A percentile compares a stretch with the other conserved stretches of the same genome.
Evolutionary conservation across 2,329 filamentous ascomycete species (phyloP).

Genomic region (Claviceps digitariae): DNA sequence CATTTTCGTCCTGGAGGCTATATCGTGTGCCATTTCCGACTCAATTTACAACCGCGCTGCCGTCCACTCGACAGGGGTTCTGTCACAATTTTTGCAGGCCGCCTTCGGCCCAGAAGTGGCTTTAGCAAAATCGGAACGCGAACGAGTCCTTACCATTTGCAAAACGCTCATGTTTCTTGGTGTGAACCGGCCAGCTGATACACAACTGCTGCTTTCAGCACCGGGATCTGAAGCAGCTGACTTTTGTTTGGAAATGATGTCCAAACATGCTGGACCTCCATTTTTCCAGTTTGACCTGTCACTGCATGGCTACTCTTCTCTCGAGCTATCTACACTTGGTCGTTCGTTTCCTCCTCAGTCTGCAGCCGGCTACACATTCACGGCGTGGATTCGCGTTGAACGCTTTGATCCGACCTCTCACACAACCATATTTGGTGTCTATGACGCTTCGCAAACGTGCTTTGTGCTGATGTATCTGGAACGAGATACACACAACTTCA

Average conservation of each 20-base stretch:
- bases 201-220: constrained; percentile 53
- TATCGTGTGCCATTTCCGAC: constrained; percentile 41
- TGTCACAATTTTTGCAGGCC: constrained; percentile 51
- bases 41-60: constrained; percentile 58
- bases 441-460: constrained; percentile 81
- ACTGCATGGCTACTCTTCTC: constrained; percentile 71
- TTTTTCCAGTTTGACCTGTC: constrained; percentile 93
- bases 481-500: constrained; percentile 84
- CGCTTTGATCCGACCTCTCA: constrained; percentile 73
- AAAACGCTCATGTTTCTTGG: constrained; percentile 59
- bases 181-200: constrained; percentile 68
- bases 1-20: constrained; percentile 50
- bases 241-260: constrained; percentile 61
- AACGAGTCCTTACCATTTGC: constrained; percentile 52
- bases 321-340: constrained; percentile 79
- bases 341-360: constrained; percentile 71
- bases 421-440: constrained; percentile 91
- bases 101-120: constrained; percentile 40
- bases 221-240: constrained; percentile 42
- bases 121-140: constrained; percentile 41
- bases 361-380: constrained; percentile 76
- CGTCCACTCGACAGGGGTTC: constrained; percentile 58
- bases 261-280: constrained; percentile 61
- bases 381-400: constrained; percentile 81
- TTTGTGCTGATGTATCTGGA: constrained; percentile 91